These are phyloP conservation scores for Bacterosira constricta DNA, from an alignment of 108 stramenopile genomes.

Conservation along the genomic window DNA sequence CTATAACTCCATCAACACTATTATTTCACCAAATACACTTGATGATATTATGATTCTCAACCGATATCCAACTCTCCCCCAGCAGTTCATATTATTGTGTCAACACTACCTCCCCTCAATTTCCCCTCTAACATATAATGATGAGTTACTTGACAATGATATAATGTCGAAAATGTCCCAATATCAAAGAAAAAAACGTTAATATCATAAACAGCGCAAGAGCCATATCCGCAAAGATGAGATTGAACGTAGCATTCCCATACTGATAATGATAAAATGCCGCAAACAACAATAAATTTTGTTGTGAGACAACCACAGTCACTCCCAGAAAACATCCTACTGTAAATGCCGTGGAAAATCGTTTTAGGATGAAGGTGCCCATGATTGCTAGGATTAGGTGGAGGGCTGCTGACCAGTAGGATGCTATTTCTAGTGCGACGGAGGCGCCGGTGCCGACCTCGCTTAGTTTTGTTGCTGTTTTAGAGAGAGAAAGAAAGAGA, in stretches of 20 bases:
- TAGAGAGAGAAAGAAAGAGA: not conserved
- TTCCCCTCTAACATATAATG: not conserved
- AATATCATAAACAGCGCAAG: slow-evolving; percentile 64
- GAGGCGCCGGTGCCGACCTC: slow-evolving; percentile 50
- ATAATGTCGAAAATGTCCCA: slow-evolving; percentile 71
- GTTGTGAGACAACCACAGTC: slow-evolving; percentile 72
- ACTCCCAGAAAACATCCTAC: slow-evolving; percentile 82
- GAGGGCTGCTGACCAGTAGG: slow-evolving; percentile 71
- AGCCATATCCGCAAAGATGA: slow-evolving; percentile 67
- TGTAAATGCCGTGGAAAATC: slow-evolving; percentile 83
- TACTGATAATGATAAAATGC: slow-evolving; percentile 64
- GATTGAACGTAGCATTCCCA: slow-evolving; percentile 60
- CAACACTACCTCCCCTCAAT: not conserved
- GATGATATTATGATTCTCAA: no score
- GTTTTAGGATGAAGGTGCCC: slow-evolving; percentile 85
- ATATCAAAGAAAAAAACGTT: slow-evolving; percentile 63
- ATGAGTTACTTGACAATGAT: slow-evolving; percentile 59
- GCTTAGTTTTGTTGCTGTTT: slow-evolving; percentile 65
- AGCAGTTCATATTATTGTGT: no score
- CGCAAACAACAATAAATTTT: slow-evolving; percentile 76
- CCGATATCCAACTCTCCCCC: no score
- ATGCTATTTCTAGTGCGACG: slow-evolving; percentile 61
- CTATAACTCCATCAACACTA: no score
- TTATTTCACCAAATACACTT: no score
- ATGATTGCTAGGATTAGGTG: slow-evolving; percentile 72